Base-by-base conservation (phyloP, 2,329 filamentous ascomycete species). In the Fusarium sp. region DNA sequence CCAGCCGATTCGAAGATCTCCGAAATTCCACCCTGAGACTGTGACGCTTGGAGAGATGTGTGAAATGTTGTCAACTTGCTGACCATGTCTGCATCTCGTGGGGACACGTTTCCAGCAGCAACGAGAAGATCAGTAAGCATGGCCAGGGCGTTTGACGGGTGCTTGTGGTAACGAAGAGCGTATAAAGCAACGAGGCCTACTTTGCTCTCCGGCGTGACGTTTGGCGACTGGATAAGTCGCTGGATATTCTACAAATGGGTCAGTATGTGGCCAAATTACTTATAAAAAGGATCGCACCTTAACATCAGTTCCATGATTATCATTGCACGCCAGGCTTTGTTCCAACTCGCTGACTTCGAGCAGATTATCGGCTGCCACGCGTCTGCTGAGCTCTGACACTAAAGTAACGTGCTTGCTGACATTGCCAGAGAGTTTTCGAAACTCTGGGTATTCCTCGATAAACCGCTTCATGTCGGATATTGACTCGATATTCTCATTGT, bases 391-490 rank as follows among this genome's bases (percentile, higher is more conserved):
- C 77, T 99, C 97, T 1, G 94, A 94, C 23, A 99, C 96, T 23
- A 99, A 84, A 1, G 96, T 97, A 60, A 99, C 97, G 78, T 99
- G 96, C 78, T 99, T 99, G 82, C 94, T 98, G 56, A 99, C 96
- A 73, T 99, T 99, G 39, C 96, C 94, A 3, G 96, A 98, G 2
- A 99, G 88, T 76, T 98, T 97, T 62, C 96, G 90, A 79, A 99
- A 99, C 78, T 99, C 96, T 4, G 96, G 96, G 77, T 98, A 99
- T 76, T 99, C 96, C 80, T 99, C 96, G 58, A 99, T 97, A 75
- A 99, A 99, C 44, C 94, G 93, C 80, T 99, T 99, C 97, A 99
- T 99, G 78, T 99, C 96, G 58, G 91, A 87, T 77, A 99, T 98
- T 18, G 95, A 98, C 77, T 99, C 96, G 65, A 99, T 94, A 77